Evolutionary conservation across 2,329 filamentous ascomycete species (phyloP), one percentile per base, ranked within the genome.

Genomic region (Zasmidium citrigriseum): DNA sequence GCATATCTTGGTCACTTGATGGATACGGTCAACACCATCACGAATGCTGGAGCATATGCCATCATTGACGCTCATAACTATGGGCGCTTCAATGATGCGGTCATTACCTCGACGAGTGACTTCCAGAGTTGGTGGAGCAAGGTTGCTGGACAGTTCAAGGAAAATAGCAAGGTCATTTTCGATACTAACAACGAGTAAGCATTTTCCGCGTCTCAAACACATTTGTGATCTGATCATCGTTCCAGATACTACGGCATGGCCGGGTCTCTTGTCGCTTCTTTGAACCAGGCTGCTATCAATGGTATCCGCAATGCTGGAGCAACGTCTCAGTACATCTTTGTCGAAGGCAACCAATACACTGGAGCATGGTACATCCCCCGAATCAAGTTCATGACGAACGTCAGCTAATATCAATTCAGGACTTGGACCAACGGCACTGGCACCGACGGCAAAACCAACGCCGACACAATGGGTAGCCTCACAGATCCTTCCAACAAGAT

Each of bases 291-390:
- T n/a, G 76, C 76, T 20, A 79, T 80, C 56, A 71, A 78, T 55
- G 77, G 76, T 18, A 73, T 80, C 56, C 74, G 78, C 25, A 73
- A 70, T 21, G 75, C 76, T 1, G 78, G 77, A 24, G 78, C 77
- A 2, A 77, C 66, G 0, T 70, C 64, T n/a, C 83, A 86, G 65
- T 83, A 81, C 70, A 85, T 86, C 68, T 84, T 83, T 18, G 82
- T 82, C n/a, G 83, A 86, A 64, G 83, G 83, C 57, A 84, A 83
- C 69, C 73, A 74, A 18, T 84, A 71, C 67, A 72, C 71, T 14
- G 77, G 77, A 22, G 78, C 78, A 18, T 80, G 76, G 77, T 45
- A 49, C 16, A n/a, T n/a, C n/a, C n/a, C n/a, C n/a, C n/a, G n/a
- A n/a, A n/a, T n/a, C n/a, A n/a, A n/a, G 18, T 21, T 21, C 46